Evolutionary conservation across 139 green algal species (phyloP).

Genomic region (Penium margaritaceum): DNA sequence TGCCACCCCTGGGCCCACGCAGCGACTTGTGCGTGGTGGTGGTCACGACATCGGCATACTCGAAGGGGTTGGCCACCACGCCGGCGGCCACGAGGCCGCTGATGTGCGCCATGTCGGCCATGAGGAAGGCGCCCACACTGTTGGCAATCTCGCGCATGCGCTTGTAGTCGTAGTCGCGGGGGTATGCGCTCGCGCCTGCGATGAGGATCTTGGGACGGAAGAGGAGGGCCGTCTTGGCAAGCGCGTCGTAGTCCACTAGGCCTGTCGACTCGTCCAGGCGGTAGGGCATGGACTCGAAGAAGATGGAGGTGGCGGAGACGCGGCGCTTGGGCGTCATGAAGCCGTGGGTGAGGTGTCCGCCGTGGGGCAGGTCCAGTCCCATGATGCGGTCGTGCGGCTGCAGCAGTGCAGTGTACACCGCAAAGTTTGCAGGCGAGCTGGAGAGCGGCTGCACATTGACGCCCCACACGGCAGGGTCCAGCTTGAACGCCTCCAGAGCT

Average conservation of each 20-base stretch:
- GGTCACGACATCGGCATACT: slow-evolving; percentile 72
- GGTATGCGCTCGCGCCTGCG: slow-evolving; percentile 76
- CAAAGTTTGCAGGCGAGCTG: slow-evolving; percentile 74
- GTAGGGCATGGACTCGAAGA: slow-evolving; percentile 96
- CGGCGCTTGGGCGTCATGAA: slow-evolving; percentile 83
- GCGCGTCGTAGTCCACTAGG: slow-evolving; percentile 46
- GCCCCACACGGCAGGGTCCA: slow-evolving; percentile 77
- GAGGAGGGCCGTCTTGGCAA: slow-evolving; percentile 68
- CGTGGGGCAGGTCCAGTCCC: slow-evolving; percentile 61
- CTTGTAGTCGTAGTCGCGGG: slow-evolving; percentile 84
- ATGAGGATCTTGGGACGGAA: slow-evolving; percentile 65
- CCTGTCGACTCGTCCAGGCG: slow-evolving; percentile 75
- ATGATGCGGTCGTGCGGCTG: slow-evolving; percentile 93
- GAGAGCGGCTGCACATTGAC: slow-evolving; percentile 81
- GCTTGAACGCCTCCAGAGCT: slow-evolving; percentile 73
- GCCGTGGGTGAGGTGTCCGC: slow-evolving; percentile 85
- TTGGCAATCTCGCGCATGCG: slow-evolving; percentile 75
- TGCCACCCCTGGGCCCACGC: slow-evolving; percentile 74
- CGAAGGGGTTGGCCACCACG: slow-evolving; percentile 56
- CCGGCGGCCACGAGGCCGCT: slow-evolving; percentile 65
- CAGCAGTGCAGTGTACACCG: slow-evolving; percentile 79
- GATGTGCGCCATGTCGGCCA: slow-evolving; percentile 96
- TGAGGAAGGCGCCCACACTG: slow-evolving; percentile 72
- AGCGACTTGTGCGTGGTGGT: slow-evolving; percentile 96
- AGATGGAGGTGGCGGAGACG: slow-evolving; percentile 81